Base-by-base conservation (phyloP, 2,329 filamentous ascomycete species). In the Colletotrichum filicis region DNA sequence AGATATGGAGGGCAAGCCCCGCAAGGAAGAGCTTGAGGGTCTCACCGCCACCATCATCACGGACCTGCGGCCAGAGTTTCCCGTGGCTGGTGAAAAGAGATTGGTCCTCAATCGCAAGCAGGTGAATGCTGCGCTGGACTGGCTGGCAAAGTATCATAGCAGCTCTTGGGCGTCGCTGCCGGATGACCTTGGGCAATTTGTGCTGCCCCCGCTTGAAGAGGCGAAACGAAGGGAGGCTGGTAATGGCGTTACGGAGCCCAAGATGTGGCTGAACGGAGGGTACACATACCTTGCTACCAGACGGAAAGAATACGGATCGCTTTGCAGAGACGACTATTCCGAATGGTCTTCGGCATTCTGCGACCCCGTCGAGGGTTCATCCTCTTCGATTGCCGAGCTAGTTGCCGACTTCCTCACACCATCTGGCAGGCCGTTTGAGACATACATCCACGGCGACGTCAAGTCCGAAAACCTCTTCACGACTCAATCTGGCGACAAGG, bases 391-490 rank as follows among this genome's bases (percentile, higher is more conserved):
- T 0, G 87, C 90, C 0, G 88, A 92, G 75, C 79, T 86, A 72
- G 89, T 86, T 3, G 90, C 90, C 1, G 74, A 79, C 0, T 84
- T 89, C 14, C 80, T 92, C 14, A 84, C 83, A 0, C 88, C 89
- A 0, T 79, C 77, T 5, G 85, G 84, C 8, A 79, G 85, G 16
- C 68, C 81, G 0, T 83, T 85, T 1, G 85, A 92, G 74, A 91
- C 91, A 0, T 85, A 90, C 19, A 89, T 93, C 8, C 92, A 93
- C 76, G 92, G 92, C 8, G 92, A 93, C 69, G 91, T 93, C 64
- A 93, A 93, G 79, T 91, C 89, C 0, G 91, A 93, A 75, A 93
- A 93, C 71, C 84, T 93, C 7, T 92, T 92, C 76, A 89, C 89
- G 0, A 90, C 83, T 0, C 70, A 77, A 0, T 75, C 78, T 0